Evolutionary conservation across 257 asterid genomes (phyloP), one percentile per base, ranked within the genome.

Genomic region (Jacaranda mimosifolia): DNA sequence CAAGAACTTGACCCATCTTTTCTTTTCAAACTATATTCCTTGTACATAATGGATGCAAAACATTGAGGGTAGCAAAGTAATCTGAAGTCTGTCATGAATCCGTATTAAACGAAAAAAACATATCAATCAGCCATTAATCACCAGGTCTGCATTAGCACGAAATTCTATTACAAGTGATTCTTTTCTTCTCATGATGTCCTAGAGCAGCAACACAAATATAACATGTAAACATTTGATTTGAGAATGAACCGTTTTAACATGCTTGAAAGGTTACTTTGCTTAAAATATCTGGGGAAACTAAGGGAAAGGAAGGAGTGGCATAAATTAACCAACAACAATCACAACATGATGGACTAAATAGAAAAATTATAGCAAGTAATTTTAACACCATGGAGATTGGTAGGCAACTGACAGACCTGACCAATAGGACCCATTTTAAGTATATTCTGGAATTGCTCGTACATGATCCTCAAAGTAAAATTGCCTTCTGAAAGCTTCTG

Each of bases 381-480:
- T 56, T 72, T 36, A 79, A 63, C 12, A 48, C 26, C 14, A 63
- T 7, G 9, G 62, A 78, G 52, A 39, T 78, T 35, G 70, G 52
- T 35, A 63, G 68, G 74, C 57, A 63, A 76, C 59, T 1, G 53
- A 81, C 94, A 49, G 35, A 94, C 99, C 99, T 92, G 98, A 21
- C 97, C 97, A 70, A 94, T 91, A 57, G 98, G 94, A 71, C 98
- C 98, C 98, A 94, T 92, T 72, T 92, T 90, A n/a, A 87, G 96
- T 77, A 94, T 84, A 84, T 90, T 91, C 83, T 92, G 95, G 77
- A 90, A 92, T 78, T 91, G 99, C 88, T 94, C 98, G 9, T 89
- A 91, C 99, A 96, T 96, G 78, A 88, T 90, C 83, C 98, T 91
- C 78, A 96, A 71, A 72, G 99, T 89, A 82, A 93, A 93, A 76